Evolutionary conservation across 345 rosid species (phyloP).

Genomic region (Orychophragmus violaceus): DNA sequence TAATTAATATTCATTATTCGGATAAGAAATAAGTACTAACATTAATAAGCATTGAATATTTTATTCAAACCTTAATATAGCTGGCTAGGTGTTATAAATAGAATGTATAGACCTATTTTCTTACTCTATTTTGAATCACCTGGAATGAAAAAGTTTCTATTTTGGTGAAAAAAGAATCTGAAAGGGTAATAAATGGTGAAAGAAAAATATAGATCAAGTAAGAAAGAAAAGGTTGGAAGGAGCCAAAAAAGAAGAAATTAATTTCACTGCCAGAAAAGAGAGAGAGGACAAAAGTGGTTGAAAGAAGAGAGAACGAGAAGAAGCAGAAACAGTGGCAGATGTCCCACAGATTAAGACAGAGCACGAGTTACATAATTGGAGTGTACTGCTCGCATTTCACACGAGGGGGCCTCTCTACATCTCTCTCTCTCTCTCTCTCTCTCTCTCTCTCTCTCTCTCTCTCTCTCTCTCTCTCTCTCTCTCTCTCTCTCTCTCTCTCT

Average conservation of each 20-base stretch:
- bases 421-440: neutral
- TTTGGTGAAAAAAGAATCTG: constrained; percentile 29
- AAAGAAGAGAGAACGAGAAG: constrained; percentile 12
- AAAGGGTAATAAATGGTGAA: constrained; percentile 17
- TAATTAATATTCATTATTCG: neutral
- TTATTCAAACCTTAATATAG: constrained; percentile 19
- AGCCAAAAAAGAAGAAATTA: constrained; percentile 10
- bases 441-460: too few species aligned
- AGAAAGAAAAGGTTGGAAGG: constrained; percentile 8
- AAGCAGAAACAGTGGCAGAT: constrained; percentile 30
- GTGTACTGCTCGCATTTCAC: constrained; percentile 34
- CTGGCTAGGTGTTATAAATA: constrained; percentile 23
- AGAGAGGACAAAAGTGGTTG: constrained; percentile 29
- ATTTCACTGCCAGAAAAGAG: constrained; percentile 22
- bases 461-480: too few species aligned
- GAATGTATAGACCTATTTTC: constrained; percentile 24
- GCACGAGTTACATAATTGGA: constrained; percentile 31
- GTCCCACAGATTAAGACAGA: constrained; percentile 33
- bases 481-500: too few species aligned
- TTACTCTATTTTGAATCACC: constrained; percentile 12
- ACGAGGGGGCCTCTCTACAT: constrained; percentile 24
- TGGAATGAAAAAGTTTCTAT: constrained; percentile 22
- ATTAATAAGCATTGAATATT: neutral
- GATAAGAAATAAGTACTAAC: constrained; percentile 3
- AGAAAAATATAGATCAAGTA: constrained; percentile 14